Evolutionary conservation across 345 rosid species (phyloP).

Genomic region (Brassica cretica): DNA sequence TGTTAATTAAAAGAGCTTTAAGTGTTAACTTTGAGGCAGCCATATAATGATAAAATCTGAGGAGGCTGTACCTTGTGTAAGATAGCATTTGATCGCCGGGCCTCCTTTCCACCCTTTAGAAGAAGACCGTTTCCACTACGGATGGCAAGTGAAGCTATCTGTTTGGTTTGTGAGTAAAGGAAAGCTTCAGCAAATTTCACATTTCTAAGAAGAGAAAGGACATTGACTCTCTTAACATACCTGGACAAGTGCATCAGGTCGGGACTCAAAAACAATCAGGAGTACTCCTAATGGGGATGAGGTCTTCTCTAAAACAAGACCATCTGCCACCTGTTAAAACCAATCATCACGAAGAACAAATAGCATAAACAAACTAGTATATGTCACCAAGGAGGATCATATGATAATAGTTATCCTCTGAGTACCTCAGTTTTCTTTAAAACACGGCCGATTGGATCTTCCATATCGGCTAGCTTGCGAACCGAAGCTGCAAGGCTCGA

Average conservation of each 20-base stretch:
- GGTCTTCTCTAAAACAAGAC: constrained; percentile 91
- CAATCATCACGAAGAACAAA: constrained; percentile 22
- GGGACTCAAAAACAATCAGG: constrained; percentile 92
- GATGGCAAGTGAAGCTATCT: constrained; percentile 96
- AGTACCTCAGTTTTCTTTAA: constrained; percentile 86
- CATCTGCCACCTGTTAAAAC: constrained; percentile 79
- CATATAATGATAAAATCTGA: constrained; percentile 5
- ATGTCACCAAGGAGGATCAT: neutral
- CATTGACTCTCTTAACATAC: constrained; percentile 39
- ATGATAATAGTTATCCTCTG: constrained; percentile 22
- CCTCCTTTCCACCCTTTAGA: constrained; percentile 97
- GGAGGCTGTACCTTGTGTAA: constrained; percentile 67
- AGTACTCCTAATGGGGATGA: constrained; percentile 96
- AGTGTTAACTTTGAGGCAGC: constrained; percentile 10
- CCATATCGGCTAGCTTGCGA: constrained; percentile 90
- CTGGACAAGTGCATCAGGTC: constrained; percentile 98
- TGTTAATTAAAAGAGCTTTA: neutral
- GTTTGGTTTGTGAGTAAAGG: constrained; percentile 37
- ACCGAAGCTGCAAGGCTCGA: constrained; percentile 74
- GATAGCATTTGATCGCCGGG: constrained; percentile 86
- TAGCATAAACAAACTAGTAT: constrained; percentile 11
- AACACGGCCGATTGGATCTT: constrained; percentile 85
- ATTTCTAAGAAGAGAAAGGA: neutral
- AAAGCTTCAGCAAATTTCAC: constrained; percentile 16
- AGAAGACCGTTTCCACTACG: constrained; percentile 96